Evolutionary conservation across 805 yeast genomes (phyloP).

Genomic region (Candida tibetensis): DNA sequence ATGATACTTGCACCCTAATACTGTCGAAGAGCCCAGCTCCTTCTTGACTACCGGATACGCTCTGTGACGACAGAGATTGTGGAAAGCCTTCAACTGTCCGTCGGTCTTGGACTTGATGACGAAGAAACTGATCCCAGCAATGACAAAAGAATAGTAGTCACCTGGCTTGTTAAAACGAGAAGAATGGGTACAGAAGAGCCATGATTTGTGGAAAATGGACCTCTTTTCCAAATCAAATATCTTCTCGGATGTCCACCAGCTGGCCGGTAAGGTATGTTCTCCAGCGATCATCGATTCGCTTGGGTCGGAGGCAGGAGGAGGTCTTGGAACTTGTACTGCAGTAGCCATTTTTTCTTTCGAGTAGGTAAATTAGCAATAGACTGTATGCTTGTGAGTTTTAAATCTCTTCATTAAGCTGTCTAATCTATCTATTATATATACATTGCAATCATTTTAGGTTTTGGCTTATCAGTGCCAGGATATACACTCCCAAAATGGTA

Average conservation of each 20-base stretch:
- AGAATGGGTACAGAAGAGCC: constrained; percentile 53
- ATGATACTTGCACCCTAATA: constrained; percentile 60
- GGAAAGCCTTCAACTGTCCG: constrained; percentile 55
- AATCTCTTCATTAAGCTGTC: too few species aligned
- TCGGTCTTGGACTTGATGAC: constrained; percentile 49
- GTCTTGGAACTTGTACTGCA: constrained; percentile 17
- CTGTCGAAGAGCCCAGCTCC: constrained; percentile 55
- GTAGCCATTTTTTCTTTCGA: constrained; percentile 17
- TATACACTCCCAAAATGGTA: not conserved
- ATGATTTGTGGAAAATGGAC: constrained; percentile 53
- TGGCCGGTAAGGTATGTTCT: constrained; percentile 55
- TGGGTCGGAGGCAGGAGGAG: constrained; percentile 20
- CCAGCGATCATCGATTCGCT: constrained; percentile 21
- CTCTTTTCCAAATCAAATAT: constrained; percentile 58
- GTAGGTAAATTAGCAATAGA: too few species aligned
- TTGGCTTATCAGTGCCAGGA: not conserved
- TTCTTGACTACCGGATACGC: constrained; percentile 62
- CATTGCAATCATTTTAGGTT: not conserved
- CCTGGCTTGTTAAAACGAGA: constrained; percentile 57
- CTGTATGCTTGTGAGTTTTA: too few species aligned
- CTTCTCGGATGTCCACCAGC: constrained; percentile 64
- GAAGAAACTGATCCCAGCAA: constrained; percentile 55
- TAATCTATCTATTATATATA: too few species aligned
- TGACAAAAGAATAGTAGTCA: constrained; percentile 50
- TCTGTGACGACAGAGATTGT: constrained; percentile 63